These are phyloP conservation scores for Immersiporthe knoxdaviesiana DNA, from an alignment of 2,329 filamentous ascomycete genomes.

Conservation along the genomic window DNA sequence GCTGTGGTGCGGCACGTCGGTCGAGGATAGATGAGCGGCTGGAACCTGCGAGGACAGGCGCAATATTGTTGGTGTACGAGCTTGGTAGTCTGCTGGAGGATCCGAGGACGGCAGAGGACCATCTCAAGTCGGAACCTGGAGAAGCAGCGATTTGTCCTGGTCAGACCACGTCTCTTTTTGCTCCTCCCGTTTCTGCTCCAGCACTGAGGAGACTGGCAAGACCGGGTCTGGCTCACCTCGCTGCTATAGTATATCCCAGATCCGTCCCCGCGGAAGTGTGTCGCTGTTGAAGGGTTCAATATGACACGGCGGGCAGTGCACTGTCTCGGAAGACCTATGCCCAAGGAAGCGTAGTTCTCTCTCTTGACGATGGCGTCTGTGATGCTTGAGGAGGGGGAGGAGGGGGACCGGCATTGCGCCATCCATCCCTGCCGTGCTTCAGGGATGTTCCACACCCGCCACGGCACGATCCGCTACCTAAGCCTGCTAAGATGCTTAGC, in stretches of 20 bases:
- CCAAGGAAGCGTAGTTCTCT: neutral
- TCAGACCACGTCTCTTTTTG: neutral
- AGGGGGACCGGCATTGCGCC: neutral
- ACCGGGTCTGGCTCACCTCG: neutral
- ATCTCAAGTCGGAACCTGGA: neutral
- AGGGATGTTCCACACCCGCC: neutral
- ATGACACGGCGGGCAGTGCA: neutral
- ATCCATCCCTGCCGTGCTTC: neutral
- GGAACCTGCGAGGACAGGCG: neutral
- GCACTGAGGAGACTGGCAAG: neutral
- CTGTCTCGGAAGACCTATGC: neutral
- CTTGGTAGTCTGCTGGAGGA: neutral
- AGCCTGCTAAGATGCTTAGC: too few species aligned
- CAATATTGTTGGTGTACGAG: neutral
- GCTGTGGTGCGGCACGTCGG: neutral
- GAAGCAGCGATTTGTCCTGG: neutral
- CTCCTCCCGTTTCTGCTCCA: too few species aligned
- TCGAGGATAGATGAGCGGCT: neutral
- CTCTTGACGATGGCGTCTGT: neutral
- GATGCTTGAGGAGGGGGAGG: neutral
- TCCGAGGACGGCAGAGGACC: slow-evolving; percentile 2
- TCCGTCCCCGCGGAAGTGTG: neutral
- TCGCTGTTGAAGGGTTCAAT: neutral
- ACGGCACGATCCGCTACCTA: neutral
- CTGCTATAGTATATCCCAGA: neutral